These are phyloP conservation scores for Scutellaria baicalensis DNA, from an alignment of 257 asterid species.

Conservation along the genomic window DNA sequence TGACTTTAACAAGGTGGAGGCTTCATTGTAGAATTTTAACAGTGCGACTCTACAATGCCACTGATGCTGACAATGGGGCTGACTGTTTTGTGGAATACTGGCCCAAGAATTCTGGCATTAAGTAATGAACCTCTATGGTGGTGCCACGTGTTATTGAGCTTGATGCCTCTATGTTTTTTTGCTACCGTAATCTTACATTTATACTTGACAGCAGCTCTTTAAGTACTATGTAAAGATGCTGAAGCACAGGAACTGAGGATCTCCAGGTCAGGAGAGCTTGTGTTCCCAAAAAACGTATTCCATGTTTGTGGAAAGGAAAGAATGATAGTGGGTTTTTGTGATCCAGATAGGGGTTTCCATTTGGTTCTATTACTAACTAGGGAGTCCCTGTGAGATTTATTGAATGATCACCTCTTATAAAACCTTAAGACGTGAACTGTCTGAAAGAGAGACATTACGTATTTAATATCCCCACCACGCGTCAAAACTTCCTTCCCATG, in stretches of 20 bases:
- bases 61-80: neutral
- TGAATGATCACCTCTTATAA: neutral
- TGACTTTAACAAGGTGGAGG: neutral
- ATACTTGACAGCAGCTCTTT: neutral
- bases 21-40: neutral
- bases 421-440: neutral
- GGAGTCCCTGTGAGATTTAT: neutral
- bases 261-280: neutral
- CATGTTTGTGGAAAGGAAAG: neutral
- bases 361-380: neutral
- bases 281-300: neutral
- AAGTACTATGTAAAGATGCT: neutral
- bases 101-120: neutral
- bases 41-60: neutral
- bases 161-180: neutral
- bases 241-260: neutral
- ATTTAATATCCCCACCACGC: neutral
- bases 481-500: neutral
- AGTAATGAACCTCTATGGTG: neutral
- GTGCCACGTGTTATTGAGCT: neutral
- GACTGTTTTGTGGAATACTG: neutral
- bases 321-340: neutral
- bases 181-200: neutral
- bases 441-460: neutral
- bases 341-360: neutral